Evolutionary conservation across 2,329 filamentous ascomycete species (phyloP).

Genomic region (Claviceps sp.): DNA sequence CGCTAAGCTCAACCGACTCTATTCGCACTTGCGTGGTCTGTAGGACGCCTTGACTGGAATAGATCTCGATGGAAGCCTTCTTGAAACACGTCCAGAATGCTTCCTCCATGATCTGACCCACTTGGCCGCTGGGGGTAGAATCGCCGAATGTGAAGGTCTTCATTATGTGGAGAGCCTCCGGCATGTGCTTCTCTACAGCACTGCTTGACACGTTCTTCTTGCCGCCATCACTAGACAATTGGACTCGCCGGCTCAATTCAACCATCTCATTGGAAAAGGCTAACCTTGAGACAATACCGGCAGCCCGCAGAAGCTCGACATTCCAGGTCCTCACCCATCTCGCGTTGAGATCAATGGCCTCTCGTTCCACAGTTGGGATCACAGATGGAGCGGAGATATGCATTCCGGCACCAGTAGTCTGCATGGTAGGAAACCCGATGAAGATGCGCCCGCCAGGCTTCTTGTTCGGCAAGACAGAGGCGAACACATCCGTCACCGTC

Average conservation of each 20-base stretch:
- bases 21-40: constrained; percentile 74
- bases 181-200: constrained; percentile 54
- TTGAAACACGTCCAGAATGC: constrained; percentile 90
- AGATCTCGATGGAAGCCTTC: constrained; percentile 70
- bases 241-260: constrained; percentile 52
- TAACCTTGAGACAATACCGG: constrained; percentile 79
- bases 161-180: constrained; percentile 69
- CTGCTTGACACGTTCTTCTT: constrained; percentile 42
- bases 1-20: constrained; percentile 47
- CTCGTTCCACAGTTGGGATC: constrained; percentile 92
- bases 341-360: constrained; percentile 93
- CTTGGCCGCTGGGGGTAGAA: constrained; percentile 74
- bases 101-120: constrained; percentile 81
- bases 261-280: constrained; percentile 82
- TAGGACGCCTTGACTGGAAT: constrained; percentile 77
- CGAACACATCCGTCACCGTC: constrained; percentile 66
- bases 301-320: constrained; percentile 77
- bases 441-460: constrained; percentile 76
- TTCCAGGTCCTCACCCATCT: constrained; percentile 95
- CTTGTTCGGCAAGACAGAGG: constrained; percentile 78
- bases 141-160: constrained; percentile 81
- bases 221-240: constrained; percentile 29
- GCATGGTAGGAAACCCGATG: constrained; percentile 93
- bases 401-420: constrained; percentile 86
- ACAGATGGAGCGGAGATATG: constrained; percentile 93